phyloP scores from a whole-genome alignment of 2,329 filamentous ascomycete genomes.

The Fusarium anthophilum region DNA sequence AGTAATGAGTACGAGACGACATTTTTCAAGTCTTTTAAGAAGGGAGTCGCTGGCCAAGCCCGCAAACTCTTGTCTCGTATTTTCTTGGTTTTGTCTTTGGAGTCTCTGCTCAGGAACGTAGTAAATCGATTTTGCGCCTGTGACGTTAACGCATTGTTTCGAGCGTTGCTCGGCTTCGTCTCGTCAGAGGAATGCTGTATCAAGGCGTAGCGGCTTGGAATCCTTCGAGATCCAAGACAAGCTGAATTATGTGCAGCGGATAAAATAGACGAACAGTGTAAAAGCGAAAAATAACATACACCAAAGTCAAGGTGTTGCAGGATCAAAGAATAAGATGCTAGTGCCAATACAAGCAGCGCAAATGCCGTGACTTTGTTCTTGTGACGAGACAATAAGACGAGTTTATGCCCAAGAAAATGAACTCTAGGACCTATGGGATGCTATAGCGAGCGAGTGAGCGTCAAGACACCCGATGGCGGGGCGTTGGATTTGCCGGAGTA shows the following conservation, averaged over 20 bases:
- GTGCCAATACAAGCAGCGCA: constrained; percentile 6
- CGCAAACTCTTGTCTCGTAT: constrained; percentile 24
- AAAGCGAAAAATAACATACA: constrained; percentile 14
- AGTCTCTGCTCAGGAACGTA: constrained; percentile 27
- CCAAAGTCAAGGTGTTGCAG: constrained; percentile 11
- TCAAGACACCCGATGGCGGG: constrained; percentile 32
- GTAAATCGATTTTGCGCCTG: constrained; percentile 31
- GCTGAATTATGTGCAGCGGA: constrained; percentile 8
- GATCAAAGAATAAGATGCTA: constrained; percentile 26
- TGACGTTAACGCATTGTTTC: constrained; percentile 47
- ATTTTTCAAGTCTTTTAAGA: constrained; percentile 50
- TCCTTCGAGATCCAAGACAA: constrained; percentile 37
- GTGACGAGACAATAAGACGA: constrained; percentile 28
- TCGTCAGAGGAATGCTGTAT: constrained; percentile 31
- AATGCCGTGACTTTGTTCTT: constrained; percentile 36
- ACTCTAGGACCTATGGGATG: constrained; percentile 1
- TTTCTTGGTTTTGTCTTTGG: constrained; percentile 8
- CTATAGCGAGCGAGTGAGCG: constrained; percentile 25
- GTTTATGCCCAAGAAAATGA: constrained; percentile 35
- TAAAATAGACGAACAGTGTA: not conserved
- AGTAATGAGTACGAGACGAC: constrained; percentile 66
- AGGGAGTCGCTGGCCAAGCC: constrained; percentile 33
- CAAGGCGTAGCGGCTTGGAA: constrained; percentile 28
- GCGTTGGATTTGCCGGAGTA: constrained; percentile 41
- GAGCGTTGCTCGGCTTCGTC: constrained; percentile 36